Evolutionary conservation across 2,329 filamentous ascomycete species (phyloP), one percentile per base, ranked within the genome.

Genomic region (Phialophora chinensis): DNA sequence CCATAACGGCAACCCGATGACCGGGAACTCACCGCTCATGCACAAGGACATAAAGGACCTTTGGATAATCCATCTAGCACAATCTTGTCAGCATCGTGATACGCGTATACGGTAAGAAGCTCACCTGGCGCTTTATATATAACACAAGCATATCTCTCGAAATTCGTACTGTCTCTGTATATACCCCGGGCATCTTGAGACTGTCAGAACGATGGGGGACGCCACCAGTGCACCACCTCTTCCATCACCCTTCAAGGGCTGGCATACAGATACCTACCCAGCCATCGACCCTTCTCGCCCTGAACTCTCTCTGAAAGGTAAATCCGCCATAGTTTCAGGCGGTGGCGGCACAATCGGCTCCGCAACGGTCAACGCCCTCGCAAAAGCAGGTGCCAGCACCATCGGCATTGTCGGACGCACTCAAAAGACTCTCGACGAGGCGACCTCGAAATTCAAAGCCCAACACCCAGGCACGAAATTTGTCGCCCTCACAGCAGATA

Each of bases 301-400:
- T 4, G 67, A 71, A 0, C 71, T 75, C 31, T 75, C 72, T 4
- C 75, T 78, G 52, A 72, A 69, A 2, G 76, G 75, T 27, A 77
- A 76, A 63, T 65, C 62, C 5, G 76, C 84, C 49, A 79, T 89
- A 63, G 82, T 88, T 60, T 85, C 82, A 0, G 87, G 86, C 7
- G 85, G 82, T 0, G 84, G 82, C 1, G 82, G 81, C 47, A 85
- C 85, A 2, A 81, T 87, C 47, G 86, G 87, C 7, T 77, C 77
- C 1, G 80, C 82, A 14, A 84, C 82, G 3, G 85, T 85, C 1
- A 72, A 84, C 17, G 82, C 84, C 8, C 88, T 82, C 70, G 86
- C 86, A 23, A 77, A 77, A 69, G 85, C 86, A 4, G 83, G 84
- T 3, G 83, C 81, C 29, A 79, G 81, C 0, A 73, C 76, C 29